Conservation (phyloP, 164 flowering plant genomes). For the Stephania japonica region DNA sequence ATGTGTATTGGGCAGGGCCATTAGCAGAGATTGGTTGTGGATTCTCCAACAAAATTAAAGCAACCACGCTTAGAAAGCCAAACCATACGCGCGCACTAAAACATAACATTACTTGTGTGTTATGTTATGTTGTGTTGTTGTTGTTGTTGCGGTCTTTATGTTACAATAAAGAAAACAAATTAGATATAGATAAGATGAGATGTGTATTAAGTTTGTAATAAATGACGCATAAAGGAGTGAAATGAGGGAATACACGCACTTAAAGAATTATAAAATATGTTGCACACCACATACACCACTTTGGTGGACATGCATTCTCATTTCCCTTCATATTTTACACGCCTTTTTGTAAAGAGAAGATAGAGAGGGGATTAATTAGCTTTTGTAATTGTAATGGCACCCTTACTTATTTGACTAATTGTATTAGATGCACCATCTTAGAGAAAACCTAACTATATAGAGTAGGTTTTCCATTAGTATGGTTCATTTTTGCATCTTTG, state of each 20-base stretch:
- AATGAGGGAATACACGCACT: constrained; percentile 32
- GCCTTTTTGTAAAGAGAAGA: not conserved
- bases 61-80: constrained; percentile 83
- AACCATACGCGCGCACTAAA: constrained; percentile 25
- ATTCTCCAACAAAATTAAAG: constrained; percentile 70
- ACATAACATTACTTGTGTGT: constrained; percentile 4
- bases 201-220: constrained; percentile 9
- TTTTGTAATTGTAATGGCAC: not conserved
- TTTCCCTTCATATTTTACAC: not conserved
- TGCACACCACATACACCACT: constrained; percentile 2
- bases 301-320: not conserved
- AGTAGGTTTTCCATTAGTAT: no score
- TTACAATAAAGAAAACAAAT: not conserved
- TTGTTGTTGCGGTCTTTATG: constrained; percentile 9
- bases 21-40: constrained; percentile 47
- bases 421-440: not conserved
- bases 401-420: not conserved
- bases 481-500: not conserved
- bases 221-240: constrained; percentile 15
- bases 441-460: no score
- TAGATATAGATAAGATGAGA: not conserved
- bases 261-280: not conserved
- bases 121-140: not conserved
- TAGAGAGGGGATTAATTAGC: not conserved
- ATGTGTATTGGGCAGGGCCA: not conserved